Conservation (phyloP, 441 rosid genomes). For the Eutrema salsugineum region DNA sequence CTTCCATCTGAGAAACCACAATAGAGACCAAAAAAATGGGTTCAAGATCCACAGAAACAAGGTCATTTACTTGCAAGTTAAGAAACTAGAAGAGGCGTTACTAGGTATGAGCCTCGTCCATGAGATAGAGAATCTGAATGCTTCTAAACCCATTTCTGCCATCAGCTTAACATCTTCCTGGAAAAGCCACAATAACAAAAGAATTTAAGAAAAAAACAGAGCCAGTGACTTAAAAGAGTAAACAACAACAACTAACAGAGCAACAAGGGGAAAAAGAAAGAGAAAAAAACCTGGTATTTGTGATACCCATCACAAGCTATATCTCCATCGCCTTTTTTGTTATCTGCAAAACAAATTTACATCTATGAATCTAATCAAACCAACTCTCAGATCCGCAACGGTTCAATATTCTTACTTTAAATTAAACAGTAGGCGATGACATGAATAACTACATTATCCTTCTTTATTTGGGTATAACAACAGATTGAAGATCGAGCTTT, state of each 20-base stretch:
- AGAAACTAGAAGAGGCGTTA: constrained; percentile 17
- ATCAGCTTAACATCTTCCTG: constrained; percentile 77
- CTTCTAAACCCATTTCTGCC: constrained; percentile 61
- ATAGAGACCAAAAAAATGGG: neutral
- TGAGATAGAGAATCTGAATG: constrained; percentile 79
- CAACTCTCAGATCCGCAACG: neutral
- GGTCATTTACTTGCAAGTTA: neutral
- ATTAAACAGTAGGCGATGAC: neutral
- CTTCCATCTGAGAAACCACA: constrained; percentile 52
- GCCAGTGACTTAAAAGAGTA: neutral
- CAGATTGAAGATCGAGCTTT: neutral
- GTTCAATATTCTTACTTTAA: neutral
- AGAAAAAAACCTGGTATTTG: constrained; percentile 50
- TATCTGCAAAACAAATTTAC: constrained; percentile 26
- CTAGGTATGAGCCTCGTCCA: constrained; percentile 81
- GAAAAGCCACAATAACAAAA: neutral
- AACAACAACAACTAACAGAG: neutral
- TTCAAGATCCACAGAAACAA: neutral
- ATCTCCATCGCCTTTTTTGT: constrained; percentile 45
- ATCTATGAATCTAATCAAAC: neutral
- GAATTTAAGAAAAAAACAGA: neutral
- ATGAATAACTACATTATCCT: neutral
- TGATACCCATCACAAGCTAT: constrained; percentile 65
- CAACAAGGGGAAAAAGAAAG: neutral
- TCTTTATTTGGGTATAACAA: neutral